Evolutionary conservation across 176 grass and related monocot genomes (phyloP).

Genomic region (Oryza punctata): DNA sequence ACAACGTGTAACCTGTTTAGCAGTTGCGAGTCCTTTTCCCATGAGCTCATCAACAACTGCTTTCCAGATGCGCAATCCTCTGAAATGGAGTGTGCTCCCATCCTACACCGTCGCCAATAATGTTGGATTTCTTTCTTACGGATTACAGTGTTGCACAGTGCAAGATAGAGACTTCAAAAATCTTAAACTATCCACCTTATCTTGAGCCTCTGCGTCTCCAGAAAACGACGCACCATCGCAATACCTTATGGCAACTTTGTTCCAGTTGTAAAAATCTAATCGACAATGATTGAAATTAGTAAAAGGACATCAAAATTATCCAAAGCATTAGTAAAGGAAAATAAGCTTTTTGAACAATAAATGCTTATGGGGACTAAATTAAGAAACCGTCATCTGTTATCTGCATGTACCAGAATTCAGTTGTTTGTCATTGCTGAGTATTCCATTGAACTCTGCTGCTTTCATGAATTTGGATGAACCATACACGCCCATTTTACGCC

Average conservation of each 20-base stretch:
- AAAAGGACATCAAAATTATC: not conserved
- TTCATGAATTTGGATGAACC: constrained; percentile 70
- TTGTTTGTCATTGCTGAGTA: constrained; percentile 55
- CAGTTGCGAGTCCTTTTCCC: constrained; percentile 53
- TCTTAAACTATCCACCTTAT: constrained; percentile 36
- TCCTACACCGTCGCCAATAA: constrained; percentile 42
- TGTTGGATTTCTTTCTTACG: not conserved
- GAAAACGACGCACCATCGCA: constrained; percentile 80
- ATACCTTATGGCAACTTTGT: constrained; percentile 73
- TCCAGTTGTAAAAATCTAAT: constrained; percentile 87
- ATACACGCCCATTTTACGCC: constrained; percentile 35
- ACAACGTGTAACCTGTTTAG: constrained; percentile 57
- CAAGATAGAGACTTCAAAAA: not conserved
- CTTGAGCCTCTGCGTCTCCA: constrained; percentile 58
- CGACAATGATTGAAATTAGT: not conserved
- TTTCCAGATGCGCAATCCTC: constrained; percentile 72
- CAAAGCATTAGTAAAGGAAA: not conserved
- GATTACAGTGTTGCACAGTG: not conserved
- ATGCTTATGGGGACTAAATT: not conserved
- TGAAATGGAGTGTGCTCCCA: constrained; percentile 50
- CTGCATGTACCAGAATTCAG: constrained; percentile 63
- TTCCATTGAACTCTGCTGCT: constrained; percentile 47
- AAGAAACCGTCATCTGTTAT: not conserved
- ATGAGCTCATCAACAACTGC: constrained; percentile 65
- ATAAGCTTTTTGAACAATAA: not conserved